Percentiles rank a stretch among this genome's conserved stretches.
Conservation (phyloP, 306 rosid genomes). For the Acmispon strigosus region DNA sequence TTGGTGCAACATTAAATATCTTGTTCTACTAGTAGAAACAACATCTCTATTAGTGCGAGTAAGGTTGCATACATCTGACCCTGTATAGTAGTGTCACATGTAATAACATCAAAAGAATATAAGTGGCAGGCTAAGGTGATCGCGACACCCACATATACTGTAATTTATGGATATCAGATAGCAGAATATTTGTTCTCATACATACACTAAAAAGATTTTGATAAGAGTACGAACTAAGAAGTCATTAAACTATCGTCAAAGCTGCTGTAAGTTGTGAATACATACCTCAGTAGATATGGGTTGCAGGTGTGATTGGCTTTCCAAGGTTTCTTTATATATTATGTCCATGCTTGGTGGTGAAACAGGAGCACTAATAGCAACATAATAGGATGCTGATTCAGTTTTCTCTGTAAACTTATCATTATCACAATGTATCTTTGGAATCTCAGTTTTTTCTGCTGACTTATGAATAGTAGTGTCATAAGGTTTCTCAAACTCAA, state of each 20-base stretch:
- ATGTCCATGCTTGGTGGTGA: conserved; percentile 37
- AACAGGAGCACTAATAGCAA: conserved; percentile 40
- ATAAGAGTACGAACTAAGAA: background rate
- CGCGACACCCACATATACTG: background rate
- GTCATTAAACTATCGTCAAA: background rate
- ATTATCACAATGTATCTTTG: conserved; percentile 17
- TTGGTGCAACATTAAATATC: background rate
- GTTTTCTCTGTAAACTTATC: conserved; percentile 32
- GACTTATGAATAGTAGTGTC: conserved; percentile 24
- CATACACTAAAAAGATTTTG: background rate
- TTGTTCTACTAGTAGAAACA: background rate
- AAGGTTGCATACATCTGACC: background rate
- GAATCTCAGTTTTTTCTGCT: conserved; percentile 26
- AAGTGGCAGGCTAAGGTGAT: background rate
- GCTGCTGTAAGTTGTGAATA: conserved; percentile 15
- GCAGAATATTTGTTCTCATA: background rate
- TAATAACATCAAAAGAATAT: background rate
- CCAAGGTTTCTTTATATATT: conserved; percentile 36
- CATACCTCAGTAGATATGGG: conserved; percentile 54
- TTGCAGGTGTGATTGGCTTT: conserved; percentile 33
- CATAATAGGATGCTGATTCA: conserved; percentile 37
- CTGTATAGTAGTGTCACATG: background rate
- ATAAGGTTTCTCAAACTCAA: conserved; percentile 54
- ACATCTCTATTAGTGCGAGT: background rate
- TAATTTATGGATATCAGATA: background rate